Evolutionary conservation across 805 yeast species (phyloP), one percentile per base, ranked within the genome.

Genomic region (Zygosaccharomyces bisporus): DNA sequence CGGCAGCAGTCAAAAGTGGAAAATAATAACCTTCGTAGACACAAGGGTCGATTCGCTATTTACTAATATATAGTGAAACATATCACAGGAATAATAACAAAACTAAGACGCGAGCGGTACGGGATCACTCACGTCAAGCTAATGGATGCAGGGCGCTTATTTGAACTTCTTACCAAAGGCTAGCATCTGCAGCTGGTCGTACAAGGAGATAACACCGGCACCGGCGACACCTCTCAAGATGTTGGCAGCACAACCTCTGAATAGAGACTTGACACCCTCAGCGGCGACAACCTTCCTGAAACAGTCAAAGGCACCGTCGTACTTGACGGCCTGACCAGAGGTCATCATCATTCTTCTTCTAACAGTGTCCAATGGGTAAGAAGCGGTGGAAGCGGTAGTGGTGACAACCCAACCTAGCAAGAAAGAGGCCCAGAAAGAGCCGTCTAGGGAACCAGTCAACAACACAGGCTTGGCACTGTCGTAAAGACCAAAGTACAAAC

Each of bases 291-390:
- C 87, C 78, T 88, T 75, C 64, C 70, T 76, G 86, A 86, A 83
- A 75, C 93, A 87, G 74, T 90, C 96, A 72, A 86, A 79, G 63
- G 96, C 95, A 78, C 95, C 93, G 69, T 81, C 76, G 80, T 89
- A 89, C 79, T 90, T 89, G 66, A 89, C 95, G 68, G 95, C 95
- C 79, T 88, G 95, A 75, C 97, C 97, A 62, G 97, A 90, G 64
- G 97, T 89, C 97, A 89, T 89, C 97, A 89, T 89, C 97, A 89
- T 89, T 86, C 97, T 88, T 86, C 97, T 88, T 85, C 97, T 90
- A 70, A 89, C 89, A 69, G 97, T 89, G 77, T 89, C 97, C 75
- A 90, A 86, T 81, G 97, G 97, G 85, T 89, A 89, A 71, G 96
- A 88, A 71, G 95, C 95, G 60, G 96, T 88, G 64, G 96, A 90